These are phyloP conservation scores for Beta macrorhiza DNA, from an alignment of 179 eudicot genomes.

Conservation along the genomic window DNA sequence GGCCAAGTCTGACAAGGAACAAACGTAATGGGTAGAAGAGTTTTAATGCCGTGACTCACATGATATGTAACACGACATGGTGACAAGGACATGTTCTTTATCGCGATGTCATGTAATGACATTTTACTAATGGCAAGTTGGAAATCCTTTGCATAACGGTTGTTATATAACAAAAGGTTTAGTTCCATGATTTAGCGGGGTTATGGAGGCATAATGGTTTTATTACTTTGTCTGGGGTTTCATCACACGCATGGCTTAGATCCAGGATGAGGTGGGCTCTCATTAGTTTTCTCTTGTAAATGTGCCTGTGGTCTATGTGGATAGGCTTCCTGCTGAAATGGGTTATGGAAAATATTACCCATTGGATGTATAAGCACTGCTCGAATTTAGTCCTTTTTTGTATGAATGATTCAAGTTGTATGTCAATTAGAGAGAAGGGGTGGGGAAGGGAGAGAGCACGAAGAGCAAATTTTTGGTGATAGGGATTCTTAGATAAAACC, in stretches of 20 bases:
- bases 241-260: background rate
- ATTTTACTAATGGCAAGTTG: too few species aligned
- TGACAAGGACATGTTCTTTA: too few species aligned
- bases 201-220: background rate
- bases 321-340: background rate
- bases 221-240: background rate
- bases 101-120: too few species aligned
- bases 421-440: background rate
- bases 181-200: background rate
- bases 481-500: background rate
- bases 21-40: too few species aligned
- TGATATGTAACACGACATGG: too few species aligned
- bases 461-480: conserved; percentile 2
- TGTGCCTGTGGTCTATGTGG: background rate
- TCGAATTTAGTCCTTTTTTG: background rate
- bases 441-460: background rate
- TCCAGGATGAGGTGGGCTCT: background rate
- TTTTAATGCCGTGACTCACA: too few species aligned
- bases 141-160: too few species aligned
- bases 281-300: background rate
- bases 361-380: background rate
- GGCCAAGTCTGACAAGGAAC: too few species aligned
- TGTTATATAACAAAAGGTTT: too few species aligned
- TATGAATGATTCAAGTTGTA: background rate
- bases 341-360: background rate